Conservation (phyloP, 257 asterid species). For the Penstemon eatonii region DNA sequence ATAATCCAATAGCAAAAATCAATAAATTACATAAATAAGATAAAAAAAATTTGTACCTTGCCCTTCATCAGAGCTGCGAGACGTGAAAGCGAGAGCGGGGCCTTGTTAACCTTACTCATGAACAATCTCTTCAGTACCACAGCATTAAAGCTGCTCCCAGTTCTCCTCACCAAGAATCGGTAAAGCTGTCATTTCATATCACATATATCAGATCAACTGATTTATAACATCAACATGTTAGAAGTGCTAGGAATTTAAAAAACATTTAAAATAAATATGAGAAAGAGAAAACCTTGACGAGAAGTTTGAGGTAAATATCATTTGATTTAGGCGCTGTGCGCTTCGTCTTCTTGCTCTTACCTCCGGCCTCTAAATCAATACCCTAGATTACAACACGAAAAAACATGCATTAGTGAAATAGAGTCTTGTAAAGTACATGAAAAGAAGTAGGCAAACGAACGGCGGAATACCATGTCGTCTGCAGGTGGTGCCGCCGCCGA, state of each 20-base stretch:
- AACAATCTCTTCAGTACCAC: slow-evolving; percentile 82
- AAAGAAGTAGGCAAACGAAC: too few relatives aligned
- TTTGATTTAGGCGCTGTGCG: slow-evolving; percentile 60
- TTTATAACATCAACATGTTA: neutral
- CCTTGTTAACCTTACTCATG: slow-evolving; percentile 87
- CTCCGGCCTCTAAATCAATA: slow-evolving; percentile 71
- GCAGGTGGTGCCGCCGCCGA: too few relatives aligned
- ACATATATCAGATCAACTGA: slow-evolving; percentile 16
- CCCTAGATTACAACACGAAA: slow-evolving; percentile 36
- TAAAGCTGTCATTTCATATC: slow-evolving; percentile 48
- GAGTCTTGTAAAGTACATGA: too few relatives aligned
- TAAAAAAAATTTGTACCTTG: slow-evolving; percentile 50
- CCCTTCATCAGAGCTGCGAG: slow-evolving; percentile 60
- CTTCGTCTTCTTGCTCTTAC: slow-evolving; percentile 68
- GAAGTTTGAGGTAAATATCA: slow-evolving; percentile 61
- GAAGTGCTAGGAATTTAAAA: neutral
- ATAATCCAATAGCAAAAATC: neutral
- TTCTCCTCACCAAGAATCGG: slow-evolving; percentile 85
- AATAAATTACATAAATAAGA: neutral
- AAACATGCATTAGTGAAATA: neutral
- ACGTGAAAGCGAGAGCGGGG: slow-evolving; percentile 85
- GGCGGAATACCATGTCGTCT: too few relatives aligned
- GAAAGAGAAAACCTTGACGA: slow-evolving; percentile 47
- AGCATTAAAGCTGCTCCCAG: slow-evolving; percentile 82
- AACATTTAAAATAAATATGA: neutral